Evolutionary conservation across 2,329 filamentous ascomycete genomes (phyloP).

Genomic region (Colletotrichum sansevieriae): DNA sequence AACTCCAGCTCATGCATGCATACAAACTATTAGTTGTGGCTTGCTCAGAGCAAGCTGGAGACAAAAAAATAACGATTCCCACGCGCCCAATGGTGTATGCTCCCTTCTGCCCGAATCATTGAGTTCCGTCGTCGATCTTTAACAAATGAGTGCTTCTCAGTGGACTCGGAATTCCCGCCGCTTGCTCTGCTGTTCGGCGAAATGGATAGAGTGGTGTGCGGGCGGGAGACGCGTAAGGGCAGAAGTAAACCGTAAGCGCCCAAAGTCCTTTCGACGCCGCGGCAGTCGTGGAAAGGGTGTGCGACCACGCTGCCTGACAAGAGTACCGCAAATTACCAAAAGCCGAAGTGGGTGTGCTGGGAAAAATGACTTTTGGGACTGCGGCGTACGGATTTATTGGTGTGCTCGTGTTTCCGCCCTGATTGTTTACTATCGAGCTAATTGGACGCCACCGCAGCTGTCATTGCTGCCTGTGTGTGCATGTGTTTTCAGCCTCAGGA

Average conservation of each 20-base stretch:
- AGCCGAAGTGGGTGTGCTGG: neutral
- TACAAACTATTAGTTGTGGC: constrained; percentile 10
- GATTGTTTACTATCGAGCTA: neutral
- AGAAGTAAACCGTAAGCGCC: constrained; percentile 4
- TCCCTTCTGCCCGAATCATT: neutral
- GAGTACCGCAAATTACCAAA: neutral
- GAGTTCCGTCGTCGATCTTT: neutral
- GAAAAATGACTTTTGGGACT: constrained; percentile 16
- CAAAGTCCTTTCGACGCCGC: neutral
- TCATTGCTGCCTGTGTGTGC: constrained; percentile 8
- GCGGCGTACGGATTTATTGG: constrained; percentile 8
- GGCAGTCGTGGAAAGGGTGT: constrained; percentile 1
- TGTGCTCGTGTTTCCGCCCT: constrained; percentile 28
- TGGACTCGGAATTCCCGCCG: neutral
- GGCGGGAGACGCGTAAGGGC: neutral
- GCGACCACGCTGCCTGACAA: neutral
- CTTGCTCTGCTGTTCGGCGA: neutral
- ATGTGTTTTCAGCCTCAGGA: constrained; percentile 23
- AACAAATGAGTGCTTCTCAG: constrained; percentile 1
- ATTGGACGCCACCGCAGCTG: constrained; percentile 23
- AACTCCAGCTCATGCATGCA: constrained; percentile 22
- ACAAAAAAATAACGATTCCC: neutral
- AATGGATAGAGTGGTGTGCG: neutral
- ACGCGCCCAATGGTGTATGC: neutral
- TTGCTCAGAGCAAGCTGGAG: neutral